Base-by-base conservation (phyloP, 139 green algal species). In the Micromonas pusilla region DNA sequence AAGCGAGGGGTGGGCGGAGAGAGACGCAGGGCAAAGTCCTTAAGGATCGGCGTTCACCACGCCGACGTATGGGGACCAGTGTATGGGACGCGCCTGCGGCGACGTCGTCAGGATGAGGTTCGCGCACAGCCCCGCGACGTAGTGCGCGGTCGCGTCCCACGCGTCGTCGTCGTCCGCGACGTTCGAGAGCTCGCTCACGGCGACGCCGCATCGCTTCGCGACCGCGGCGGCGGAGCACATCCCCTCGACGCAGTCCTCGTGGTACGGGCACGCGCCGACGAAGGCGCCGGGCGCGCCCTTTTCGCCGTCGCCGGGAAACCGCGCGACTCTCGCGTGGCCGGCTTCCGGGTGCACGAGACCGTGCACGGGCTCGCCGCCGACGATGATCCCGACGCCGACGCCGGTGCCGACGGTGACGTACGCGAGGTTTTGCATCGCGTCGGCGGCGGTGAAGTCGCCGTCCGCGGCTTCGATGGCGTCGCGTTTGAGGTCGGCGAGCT, bases 341-440 rank as follows among this genome's bases (percentile, higher is more conserved):
- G 52, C 72, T 52, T 78, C 72, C 9, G 72, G 72, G 52, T 78
- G 72, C 2, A 67, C n/a, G 9, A 78, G 33, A 3, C 72, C 72
- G 31, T 67, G 72, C 6, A 78, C 72, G 16, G 72, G 52, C 2
- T 45, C 6, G 19, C 72, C 45, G 52, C 52, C 52, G 28, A 30
- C 28, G 25, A 78, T 52, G 30, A 78, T 13, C 13, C 72, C 72
- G 0, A 78, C 72, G 6, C 72, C 72, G 16, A 78, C 53, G 32
- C 72, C 72, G 52, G 72, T 78, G 16, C 72, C 72, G 1, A 66
- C 52, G 30, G 72, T 78, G 52, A 78, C 32, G 28, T 78, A 78
- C 21, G 20, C 25, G 52, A 57, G 45, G 45, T 57, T 57, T 16
- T 57, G 45, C 9, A 57, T 57, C 9, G 45, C 9, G 45, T 57